These are phyloP conservation scores for Alliaria petiolata DNA, from an alignment of 345 rosid genomes.

Conservation along the genomic window DNA sequence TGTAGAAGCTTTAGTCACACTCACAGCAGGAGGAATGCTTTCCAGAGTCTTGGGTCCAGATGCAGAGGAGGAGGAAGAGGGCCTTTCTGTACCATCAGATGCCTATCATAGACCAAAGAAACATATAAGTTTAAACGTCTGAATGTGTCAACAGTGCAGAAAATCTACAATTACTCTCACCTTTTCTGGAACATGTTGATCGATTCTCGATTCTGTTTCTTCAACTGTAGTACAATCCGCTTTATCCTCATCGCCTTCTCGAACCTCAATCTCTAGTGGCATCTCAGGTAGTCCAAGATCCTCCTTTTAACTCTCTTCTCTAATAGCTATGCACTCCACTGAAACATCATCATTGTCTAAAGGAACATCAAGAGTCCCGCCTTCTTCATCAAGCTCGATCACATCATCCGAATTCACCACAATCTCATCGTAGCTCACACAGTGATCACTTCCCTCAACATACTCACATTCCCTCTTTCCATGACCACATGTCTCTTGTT, in stretches of 20 bases:
- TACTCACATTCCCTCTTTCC: conserved; percentile 25
- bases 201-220: conserved; percentile 1
- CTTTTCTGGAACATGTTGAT: not conserved
- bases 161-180: conserved; percentile 6
- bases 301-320: not conserved
- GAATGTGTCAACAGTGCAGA: not conserved
- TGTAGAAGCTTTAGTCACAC: too few relatives aligned
- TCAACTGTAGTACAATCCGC: not conserved
- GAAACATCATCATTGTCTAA: conserved; percentile 6
- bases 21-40: too few relatives aligned
- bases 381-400: conserved; percentile 31
- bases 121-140: not conserved
- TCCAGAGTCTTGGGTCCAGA: too few relatives aligned
- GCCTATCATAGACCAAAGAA: conserved; percentile 17
- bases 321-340: not conserved
- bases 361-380: not conserved
- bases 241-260: conserved; percentile 29
- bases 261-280: conserved; percentile 34
- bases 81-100: not conserved
- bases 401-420: conserved; percentile 31
- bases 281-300: conserved; percentile 6
- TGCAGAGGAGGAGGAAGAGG: conserved; percentile 16
- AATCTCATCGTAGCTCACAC: conserved; percentile 44
- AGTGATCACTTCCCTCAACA: conserved; percentile 24
- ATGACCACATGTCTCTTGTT: conserved; percentile 16